Percentiles rank a stretch among this genome's conserved stretches.
Evolutionary conservation across 257 asterid species (phyloP).

Genomic region (Plectranthus barbatus): DNA sequence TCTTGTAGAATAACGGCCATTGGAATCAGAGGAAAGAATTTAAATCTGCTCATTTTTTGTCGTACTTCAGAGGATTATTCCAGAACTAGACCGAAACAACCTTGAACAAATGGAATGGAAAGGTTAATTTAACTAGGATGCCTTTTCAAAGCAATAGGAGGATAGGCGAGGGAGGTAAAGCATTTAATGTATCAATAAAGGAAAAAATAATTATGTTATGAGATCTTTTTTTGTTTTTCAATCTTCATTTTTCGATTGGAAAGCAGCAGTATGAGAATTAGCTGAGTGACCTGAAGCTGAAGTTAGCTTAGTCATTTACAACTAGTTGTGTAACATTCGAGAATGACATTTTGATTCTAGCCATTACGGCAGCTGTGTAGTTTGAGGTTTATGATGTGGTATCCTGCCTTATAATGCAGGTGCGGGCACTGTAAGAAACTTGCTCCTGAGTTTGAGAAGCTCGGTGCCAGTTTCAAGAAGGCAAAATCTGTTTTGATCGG

Average conservation of each 20-base stretch:
- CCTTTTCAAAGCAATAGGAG: not conserved
- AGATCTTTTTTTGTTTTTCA: not conserved
- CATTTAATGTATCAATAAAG: not conserved
- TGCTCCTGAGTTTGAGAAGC: constrained; percentile 90
- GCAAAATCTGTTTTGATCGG: constrained; percentile 82
- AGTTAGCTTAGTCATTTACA: not conserved
- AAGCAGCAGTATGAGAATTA: not conserved
- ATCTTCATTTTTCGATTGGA: not conserved
- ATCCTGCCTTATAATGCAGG: constrained; percentile 38
- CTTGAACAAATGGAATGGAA: not conserved
- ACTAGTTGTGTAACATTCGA: not conserved
- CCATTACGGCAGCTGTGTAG: not conserved
- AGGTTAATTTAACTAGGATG: not conserved
- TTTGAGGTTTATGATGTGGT: not conserved
- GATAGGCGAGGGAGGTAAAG: not conserved
- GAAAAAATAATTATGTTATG: not conserved
- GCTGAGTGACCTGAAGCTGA: not conserved
- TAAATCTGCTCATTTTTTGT: not conserved
- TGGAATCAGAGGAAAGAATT: not conserved
- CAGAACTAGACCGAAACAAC: not conserved
- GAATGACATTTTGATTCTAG: not conserved
- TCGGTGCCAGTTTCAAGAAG: constrained; percentile 88
- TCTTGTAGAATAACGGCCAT: not conserved
- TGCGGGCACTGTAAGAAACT: constrained; percentile 98
- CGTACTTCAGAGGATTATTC: not conserved